Evolutionary conservation across 2,329 filamentous ascomycete species (phyloP), one percentile per base, ranked within the genome.

Genomic region (Alternaria sp.): DNA sequence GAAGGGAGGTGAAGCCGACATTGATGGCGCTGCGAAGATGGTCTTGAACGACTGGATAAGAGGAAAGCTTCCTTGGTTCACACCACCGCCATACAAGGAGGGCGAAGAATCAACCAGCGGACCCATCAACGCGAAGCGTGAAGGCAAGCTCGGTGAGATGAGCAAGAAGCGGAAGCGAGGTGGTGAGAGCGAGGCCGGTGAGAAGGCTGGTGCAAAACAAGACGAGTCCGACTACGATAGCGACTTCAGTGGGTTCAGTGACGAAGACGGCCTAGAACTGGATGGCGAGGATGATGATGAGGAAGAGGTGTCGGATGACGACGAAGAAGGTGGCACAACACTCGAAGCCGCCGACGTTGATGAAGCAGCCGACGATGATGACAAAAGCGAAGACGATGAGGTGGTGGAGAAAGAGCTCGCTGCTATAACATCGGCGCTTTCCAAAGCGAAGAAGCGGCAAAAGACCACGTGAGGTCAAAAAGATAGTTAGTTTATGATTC

Each of bases 51-150:
- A 99, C 77, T 99, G 98, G 66, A 88, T 98, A 75, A 85, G 96
- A 67, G 96, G 96, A 60, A 97, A 95, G 82, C 92, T 98, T 25
- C 96, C 96, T 2, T 99, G 96, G 96, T 99, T 94, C 76, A 96
- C 92, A 0, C 89, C 93, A 9, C 90, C 94, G 10, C 93, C 94
- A 2, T 69, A 74, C 45, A 73, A 71, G 33, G 80, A 79, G 43
- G 87, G 71, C n/a, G 71, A 71, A 33, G 65, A 66, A 41, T 3
- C 37, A 9, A 9, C 2, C 9, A 70, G 23, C 15, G 71, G 62
- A 1, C 65, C 71, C 6, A 71, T 71, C 7, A 66, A 87, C 7
- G 86, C 87, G 30, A 92, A 92, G 6, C 88, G 94, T 50, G 87
- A 92, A 64, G 94, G 94, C 12, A 87, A 89, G 70, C 84, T 97